These are phyloP conservation scores for Neostapfia colusana DNA, from an alignment of 176 grass and related monocot genomes.

Conservation along the genomic window DNA sequence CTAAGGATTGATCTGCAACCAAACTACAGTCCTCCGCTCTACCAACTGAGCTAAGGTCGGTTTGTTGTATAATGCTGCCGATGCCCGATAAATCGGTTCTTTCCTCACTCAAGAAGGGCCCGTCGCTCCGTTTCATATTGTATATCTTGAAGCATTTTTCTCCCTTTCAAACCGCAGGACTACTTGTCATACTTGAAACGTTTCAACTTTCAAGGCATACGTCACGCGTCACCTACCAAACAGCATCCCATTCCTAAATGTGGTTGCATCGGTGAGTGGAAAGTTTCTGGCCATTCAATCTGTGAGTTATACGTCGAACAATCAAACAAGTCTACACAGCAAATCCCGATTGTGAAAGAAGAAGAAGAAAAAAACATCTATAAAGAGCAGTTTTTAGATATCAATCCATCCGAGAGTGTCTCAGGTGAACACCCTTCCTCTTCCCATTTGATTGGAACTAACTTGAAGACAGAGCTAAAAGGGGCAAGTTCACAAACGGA, in stretches of 20 bases:
- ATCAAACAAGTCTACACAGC: background rate
- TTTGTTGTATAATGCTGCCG: no score
- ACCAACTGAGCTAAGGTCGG: conserved; percentile 99
- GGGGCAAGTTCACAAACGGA: background rate
- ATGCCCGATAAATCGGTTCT: no score
- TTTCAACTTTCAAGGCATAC: no score
- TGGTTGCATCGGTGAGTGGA: background rate
- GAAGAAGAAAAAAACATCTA: background rate
- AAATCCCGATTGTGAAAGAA: background rate
- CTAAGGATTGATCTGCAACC: conserved; percentile 57
- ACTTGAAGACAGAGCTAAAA: no score
- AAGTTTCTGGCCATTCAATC: no score
- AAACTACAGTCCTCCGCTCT: conserved; percentile 94
- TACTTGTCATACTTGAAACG: no score
- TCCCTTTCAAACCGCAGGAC: no score
- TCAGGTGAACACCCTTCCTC: background rate
- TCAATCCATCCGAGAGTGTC: background rate
- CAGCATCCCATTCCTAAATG: no score
- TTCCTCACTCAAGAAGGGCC: no score
- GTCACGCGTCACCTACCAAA: no score
- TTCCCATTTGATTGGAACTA: background rate
- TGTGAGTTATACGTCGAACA: background rate
- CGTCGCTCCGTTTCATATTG: no score
- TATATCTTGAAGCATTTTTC: background rate
- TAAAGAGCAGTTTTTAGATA: background rate